Evolutionary conservation across 108 stramenopile species (phyloP), one percentile per base, ranked within the genome.

Genomic region (Halocafeteria seosinensis): DNA sequence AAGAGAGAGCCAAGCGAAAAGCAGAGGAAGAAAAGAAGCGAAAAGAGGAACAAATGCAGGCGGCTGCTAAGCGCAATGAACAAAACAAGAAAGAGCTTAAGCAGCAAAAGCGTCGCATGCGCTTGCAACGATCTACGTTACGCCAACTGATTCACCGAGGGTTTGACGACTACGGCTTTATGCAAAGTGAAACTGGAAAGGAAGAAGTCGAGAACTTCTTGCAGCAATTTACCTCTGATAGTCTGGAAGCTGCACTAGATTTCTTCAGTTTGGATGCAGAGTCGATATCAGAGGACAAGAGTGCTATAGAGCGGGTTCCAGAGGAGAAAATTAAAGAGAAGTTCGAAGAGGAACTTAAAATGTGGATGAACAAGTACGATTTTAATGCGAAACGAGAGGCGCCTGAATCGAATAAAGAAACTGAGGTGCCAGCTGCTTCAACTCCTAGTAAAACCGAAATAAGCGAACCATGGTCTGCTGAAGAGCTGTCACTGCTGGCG

Each of bases 401-500:
- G 11, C 9, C 9, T 28, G 9, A 8, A 11, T 9, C 12, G 5
- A 8, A 55, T 28, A 31, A 28, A 12, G 53, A 28, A 28, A 31
- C 53, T 11, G 53, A 8, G 8, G 11, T 11, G 5, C 30, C 53
- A 31, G 53, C 53, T 9, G 53, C 53, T 8, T 61, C 58, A 12
- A 78, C 75, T 61, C n/a, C n/a, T n/a, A n/a, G n/a, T n/a, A 50
- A 69, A 27, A 68, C 67, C 12, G 74, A 57, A n/a, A 67, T 73
- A 21, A 66, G 70, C 17, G 25, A n/a, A n/a, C 78, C 85, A 23
- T 97, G 92, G 87, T 77, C 85, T 24, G 83, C 87, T 58, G 86
- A 91, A 25, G 95, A 95, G 70, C 62, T 92, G 51, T 72, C 85
- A 6, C 78, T 83, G 0, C 76, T 98, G 59, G 85, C 89, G 51